These are phyloP conservation scores for Globisporangium camurandrum DNA, from an alignment of 352 stramenopile species.

Conservation along the genomic window DNA sequence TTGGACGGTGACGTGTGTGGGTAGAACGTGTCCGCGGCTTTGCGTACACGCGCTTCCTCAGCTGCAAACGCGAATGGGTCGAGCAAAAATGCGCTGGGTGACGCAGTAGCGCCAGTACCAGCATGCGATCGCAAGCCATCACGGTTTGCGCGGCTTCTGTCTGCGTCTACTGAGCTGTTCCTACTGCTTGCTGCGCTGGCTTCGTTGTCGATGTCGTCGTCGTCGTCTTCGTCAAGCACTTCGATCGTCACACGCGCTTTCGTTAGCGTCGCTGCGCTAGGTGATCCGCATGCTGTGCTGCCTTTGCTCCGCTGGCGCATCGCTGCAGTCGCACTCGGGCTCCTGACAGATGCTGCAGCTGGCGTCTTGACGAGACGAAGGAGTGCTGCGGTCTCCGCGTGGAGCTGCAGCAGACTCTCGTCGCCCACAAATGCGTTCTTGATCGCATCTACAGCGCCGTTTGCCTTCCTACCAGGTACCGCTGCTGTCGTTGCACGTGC, in stretches of 20 bases:
- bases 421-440: slow-evolving; percentile 30
- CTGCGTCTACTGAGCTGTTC: slow-evolving; percentile 1
- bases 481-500: not conserved
- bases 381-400: slow-evolving; percentile 50
- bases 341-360: slow-evolving; percentile 11
- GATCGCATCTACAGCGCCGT: not conserved
- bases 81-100: no score
- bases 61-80: slow-evolving; percentile 45
- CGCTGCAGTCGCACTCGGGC: slow-evolving; percentile 8
- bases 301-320: slow-evolving; percentile 6
- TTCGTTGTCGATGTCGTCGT: slow-evolving; percentile 18
- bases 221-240: slow-evolving; percentile 46
- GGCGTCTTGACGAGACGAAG: slow-evolving; percentile 49
- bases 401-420: slow-evolving; percentile 43
- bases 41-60: slow-evolving; percentile 49
- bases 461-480: not conserved
- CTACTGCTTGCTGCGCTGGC: not conserved
- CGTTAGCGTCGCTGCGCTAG: slow-evolving; percentile 1
- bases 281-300: no score
- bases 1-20: slow-evolving; percentile 48
- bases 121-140: no score
- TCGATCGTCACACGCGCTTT: slow-evolving; percentile 61
- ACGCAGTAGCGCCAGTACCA: not conserved
- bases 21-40: slow-evolving; percentile 52
- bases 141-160: no score